Conservation (phyloP, 202 grass and related monocot species). For the Panicum virgatum region DNA sequence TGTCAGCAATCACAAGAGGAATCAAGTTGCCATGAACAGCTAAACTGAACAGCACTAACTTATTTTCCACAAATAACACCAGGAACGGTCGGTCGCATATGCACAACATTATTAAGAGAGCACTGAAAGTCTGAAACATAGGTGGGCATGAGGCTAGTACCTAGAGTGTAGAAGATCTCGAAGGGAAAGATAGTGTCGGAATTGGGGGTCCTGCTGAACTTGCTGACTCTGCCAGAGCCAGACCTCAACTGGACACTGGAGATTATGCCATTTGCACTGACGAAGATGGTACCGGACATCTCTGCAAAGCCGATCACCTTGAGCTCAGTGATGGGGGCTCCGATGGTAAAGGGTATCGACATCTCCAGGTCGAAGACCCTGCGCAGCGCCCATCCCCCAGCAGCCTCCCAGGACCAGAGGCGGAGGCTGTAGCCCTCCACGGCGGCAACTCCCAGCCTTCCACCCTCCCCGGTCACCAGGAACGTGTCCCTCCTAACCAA, state of each 20-base stretch:
- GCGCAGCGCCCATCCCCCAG: not conserved
- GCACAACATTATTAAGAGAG: too few relatives aligned
- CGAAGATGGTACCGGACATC: not conserved
- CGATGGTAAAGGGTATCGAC: not conserved
- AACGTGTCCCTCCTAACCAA: not conserved
- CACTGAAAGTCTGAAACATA: too few relatives aligned
- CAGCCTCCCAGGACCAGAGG: not conserved
- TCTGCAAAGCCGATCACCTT: not conserved
- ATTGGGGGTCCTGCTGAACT: not conserved
- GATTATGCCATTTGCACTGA: not conserved
- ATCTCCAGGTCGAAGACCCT: not conserved
- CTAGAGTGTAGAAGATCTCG: not conserved
- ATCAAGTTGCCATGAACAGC: not conserved
- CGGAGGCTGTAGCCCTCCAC: not conserved
- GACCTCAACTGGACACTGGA: not conserved
- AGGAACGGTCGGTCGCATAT: too few relatives aligned
- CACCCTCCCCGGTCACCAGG: not conserved
- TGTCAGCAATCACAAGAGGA: not conserved
- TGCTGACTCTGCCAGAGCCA: not conserved
- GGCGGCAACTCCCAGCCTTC: not conserved
- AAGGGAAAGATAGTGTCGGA: not conserved
- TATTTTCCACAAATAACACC: not conserved
- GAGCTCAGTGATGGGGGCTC: not conserved
- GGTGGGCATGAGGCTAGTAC: not conserved
- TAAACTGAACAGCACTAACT: not conserved